Evolutionary conservation across 2,329 filamentous ascomycete species (phyloP).

Genomic region (Golovinomyces cichoracearum): DNA sequence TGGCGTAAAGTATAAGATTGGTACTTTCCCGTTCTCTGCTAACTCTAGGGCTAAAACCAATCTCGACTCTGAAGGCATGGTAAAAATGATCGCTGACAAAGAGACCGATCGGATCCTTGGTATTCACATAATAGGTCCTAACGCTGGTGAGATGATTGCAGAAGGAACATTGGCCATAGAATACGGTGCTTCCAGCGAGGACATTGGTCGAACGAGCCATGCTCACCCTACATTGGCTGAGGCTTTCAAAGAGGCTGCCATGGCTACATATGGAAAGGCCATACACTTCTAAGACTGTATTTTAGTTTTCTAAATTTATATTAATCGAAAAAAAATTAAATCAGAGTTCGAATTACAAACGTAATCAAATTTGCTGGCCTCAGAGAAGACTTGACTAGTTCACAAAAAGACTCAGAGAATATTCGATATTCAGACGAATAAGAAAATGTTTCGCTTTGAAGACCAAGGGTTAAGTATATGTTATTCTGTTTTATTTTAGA

Average conservation of each 20-base stretch:
- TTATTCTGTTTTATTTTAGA: too few species aligned
- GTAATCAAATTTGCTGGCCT: too few species aligned
- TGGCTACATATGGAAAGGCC: constrained; percentile 85
- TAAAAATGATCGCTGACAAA: constrained; percentile 90
- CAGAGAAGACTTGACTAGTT: too few species aligned
- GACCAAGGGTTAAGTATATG: too few species aligned
- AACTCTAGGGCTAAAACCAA: constrained; percentile 2
- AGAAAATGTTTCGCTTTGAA: too few species aligned
- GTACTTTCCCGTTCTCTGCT: constrained; percentile 19
- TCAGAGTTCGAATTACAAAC: too few species aligned
- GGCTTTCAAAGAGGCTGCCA: constrained; percentile 98
- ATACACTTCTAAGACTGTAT: constrained; percentile 54
- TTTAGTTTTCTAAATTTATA: too few species aligned
- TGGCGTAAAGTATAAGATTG: constrained; percentile 75
- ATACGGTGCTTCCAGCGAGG: constrained; percentile 87
- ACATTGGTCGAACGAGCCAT: constrained; percentile 83
- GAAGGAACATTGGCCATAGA: constrained; percentile 86
- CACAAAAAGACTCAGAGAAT: too few species aligned
- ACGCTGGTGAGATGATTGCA: constrained; percentile 97
- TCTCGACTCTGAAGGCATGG: constrained; percentile 75
- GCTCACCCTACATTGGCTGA: constrained; percentile 71
- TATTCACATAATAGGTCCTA: constrained; percentile 86
- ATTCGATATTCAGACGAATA: too few species aligned
- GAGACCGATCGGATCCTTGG: constrained; percentile 91
- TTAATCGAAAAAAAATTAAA: too few species aligned